Evolutionary conservation across 23 red algal species (phyloP).

Genomic region (Agarophyton chilense): DNA sequence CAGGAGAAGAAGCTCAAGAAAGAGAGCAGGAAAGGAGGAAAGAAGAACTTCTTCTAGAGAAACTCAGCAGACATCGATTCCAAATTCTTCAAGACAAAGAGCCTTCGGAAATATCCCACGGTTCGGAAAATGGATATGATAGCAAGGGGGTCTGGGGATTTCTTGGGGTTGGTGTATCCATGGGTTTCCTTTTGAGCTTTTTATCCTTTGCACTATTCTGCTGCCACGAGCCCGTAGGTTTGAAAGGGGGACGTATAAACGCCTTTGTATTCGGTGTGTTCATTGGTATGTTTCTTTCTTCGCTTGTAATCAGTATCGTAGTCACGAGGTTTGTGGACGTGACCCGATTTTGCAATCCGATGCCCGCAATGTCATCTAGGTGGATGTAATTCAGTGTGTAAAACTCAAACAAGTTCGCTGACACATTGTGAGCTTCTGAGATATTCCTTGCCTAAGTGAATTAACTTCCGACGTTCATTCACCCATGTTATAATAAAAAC

Average conservation of each 20-base stretch:
- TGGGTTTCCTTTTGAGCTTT: conserved; percentile 8
- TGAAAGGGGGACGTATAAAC: conserved; percentile 10
- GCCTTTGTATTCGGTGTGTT: neutral
- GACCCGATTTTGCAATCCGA: neutral
- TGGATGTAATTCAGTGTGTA: neutral
- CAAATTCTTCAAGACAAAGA: neutral
- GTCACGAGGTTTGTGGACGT: neutral
- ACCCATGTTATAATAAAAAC: no score
- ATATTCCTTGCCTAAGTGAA: no score
- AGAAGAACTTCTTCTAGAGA: neutral
- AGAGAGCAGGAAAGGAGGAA: neutral
- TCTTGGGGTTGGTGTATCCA: neutral
- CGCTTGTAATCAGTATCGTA: neutral
- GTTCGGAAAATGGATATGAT: neutral
- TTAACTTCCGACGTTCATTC: no score
- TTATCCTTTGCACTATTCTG: neutral
- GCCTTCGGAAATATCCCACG: neutral
- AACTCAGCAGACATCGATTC: neutral
- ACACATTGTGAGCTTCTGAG: neutral
- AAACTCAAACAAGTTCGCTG: neutral
- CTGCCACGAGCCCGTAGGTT: neutral
- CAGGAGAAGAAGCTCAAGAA: neutral
- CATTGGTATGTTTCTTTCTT: neutral
- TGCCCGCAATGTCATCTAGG: neutral
- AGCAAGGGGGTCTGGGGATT: conserved; percentile 1